phyloP scores from a whole-genome alignment of 2,329 filamentous ascomycete genomes.

The Colletotrichum scovillei region DNA sequence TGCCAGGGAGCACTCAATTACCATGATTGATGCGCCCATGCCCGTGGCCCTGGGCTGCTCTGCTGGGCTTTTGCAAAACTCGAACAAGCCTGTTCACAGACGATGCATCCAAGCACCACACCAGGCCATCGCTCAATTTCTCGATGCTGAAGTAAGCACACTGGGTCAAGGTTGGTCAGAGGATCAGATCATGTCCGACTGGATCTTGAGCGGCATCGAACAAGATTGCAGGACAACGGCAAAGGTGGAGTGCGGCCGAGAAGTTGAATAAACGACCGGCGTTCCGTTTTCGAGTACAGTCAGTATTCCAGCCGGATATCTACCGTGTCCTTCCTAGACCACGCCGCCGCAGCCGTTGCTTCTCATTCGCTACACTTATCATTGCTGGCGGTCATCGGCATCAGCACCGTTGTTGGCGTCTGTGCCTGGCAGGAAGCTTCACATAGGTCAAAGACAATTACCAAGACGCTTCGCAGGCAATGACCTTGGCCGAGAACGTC shows the following conservation, averaged over 20 bases:
- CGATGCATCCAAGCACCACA: background rate
- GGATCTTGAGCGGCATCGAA: background rate
- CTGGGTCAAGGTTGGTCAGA: background rate
- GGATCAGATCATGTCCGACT: conserved; percentile 15
- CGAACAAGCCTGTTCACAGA: background rate
- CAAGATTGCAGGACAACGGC: conserved; percentile 25
- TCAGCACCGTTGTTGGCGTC: background rate
- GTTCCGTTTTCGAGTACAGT: background rate
- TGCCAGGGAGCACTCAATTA: background rate
- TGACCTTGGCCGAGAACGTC: background rate
- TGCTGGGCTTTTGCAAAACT: background rate
- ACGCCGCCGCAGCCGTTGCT: background rate
- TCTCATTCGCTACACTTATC: background rate
- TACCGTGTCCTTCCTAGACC: background rate
- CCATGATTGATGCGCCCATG: conserved; percentile 17
- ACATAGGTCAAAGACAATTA: background rate
- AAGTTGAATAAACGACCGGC: background rate
- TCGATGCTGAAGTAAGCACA: background rate
- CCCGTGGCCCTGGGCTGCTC: background rate
- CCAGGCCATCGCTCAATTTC: background rate
- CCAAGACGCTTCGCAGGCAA: background rate
- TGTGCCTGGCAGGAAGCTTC: background rate
- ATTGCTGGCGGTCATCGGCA: background rate
- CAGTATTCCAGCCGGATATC: background rate
- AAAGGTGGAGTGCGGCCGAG: background rate